Evolutionary conservation across 2,329 filamentous ascomycete species (phyloP), one percentile per base, ranked within the genome.

Genomic region (Fusarium stilboides): DNA sequence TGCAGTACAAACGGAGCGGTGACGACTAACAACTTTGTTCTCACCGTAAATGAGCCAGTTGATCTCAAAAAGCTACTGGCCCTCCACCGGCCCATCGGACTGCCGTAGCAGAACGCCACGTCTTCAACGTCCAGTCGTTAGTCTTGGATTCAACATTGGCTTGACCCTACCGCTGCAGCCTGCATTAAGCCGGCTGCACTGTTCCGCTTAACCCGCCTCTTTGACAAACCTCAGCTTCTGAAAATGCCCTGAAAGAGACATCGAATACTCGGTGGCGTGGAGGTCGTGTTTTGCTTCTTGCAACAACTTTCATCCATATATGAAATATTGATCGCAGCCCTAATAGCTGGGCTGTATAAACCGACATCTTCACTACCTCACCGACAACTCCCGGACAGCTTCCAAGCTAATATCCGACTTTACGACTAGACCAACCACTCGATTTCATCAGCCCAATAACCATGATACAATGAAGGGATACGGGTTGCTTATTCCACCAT

Each of bases 401-500:
- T 10, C 24, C 46, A 22, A 26, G 15, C 43, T 45, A 17, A n/a
- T n/a, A 31, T 34, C 17, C 26, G 33, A 42, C 42, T 36, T 36
- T 24, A 20, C 28, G 13, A 20, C 53, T 26, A 10, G 10, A 8
- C 22, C 26, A 33, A 26, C 9, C 28, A 37, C 43, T 44, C 20
- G 22, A 31, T 15, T 37, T 15, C 42, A 44, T 34, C 49, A 36
- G 40, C 19, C 17, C 26, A n/a, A 43, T 39, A 34, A 55, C 46
- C 61, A 75, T 75, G 73, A 62, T 63, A 72, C 46, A 50, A 70
- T 74, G 73, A 62, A 63, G 15, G 53, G 47, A 40, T 45, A 36
- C 36, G 67, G 72, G 22, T 45, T 73, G 22, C 56, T 75, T 34
- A 64, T 75, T 47, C 73, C 73, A n/a, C 63, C 73, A 47, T 72